Conservation (phyloP, 805 yeast genomes). For the Wilhelminamyces savonicus region DNA sequence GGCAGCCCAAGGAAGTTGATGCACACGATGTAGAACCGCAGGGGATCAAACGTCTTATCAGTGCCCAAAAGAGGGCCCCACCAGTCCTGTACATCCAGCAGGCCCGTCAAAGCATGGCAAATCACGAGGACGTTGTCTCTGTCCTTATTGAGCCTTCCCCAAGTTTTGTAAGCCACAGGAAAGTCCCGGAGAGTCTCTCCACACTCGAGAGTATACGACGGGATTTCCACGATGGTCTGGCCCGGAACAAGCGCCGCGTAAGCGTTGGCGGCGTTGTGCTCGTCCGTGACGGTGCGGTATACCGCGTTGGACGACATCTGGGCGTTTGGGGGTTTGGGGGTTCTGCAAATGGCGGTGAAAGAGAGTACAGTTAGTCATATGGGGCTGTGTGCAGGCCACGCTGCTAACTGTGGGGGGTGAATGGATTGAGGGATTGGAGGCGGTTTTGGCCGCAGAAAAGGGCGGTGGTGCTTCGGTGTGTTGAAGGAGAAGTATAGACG, state of each 20-base stretch:
- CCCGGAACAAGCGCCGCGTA: constrained; percentile 64
- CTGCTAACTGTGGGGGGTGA: too few species aligned
- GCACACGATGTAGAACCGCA: constrained; percentile 80
- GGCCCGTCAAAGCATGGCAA: constrained; percentile 94
- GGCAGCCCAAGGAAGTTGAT: constrained; percentile 94
- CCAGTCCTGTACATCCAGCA: constrained; percentile 95
- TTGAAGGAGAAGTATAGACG: too few species aligned
- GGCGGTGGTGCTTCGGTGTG: too few species aligned
- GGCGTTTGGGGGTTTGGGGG: too few species aligned
- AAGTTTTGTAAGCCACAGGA: constrained; percentile 92
- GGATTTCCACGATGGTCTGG: constrained; percentile 75
- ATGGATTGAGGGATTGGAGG: too few species aligned
- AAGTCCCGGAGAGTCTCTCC: constrained; percentile 68
- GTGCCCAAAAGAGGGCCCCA: constrained; percentile 95
- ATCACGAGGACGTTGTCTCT: constrained; percentile 81
- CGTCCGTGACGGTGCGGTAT: constrained; percentile 36
- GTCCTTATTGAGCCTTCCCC: constrained; percentile 76
- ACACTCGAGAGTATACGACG: constrained; percentile 69
- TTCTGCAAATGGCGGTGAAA: too few species aligned
- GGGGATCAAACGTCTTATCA: constrained; percentile 84
- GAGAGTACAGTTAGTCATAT: too few species aligned
- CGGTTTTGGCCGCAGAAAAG: too few species aligned
- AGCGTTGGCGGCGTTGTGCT: constrained; percentile 53
- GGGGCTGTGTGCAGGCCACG: too few species aligned
- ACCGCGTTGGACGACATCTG: constrained; percentile 5